Base-by-base conservation (phyloP, 2,329 filamentous ascomycete species). In the Claviceps lovelessii region DNA sequence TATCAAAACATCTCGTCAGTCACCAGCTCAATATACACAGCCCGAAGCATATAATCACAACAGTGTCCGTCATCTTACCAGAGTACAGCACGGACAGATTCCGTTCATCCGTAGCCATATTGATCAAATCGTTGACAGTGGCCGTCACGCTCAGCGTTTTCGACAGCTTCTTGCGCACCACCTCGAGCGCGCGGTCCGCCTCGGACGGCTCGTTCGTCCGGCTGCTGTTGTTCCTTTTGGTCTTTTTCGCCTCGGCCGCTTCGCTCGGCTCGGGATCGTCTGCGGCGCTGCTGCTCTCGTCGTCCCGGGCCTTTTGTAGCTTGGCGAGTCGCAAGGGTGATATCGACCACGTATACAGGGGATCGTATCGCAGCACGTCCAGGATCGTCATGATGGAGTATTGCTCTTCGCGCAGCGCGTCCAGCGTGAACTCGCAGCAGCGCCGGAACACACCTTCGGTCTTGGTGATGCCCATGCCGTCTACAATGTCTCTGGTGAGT, bases 321-420 rank as follows among this genome's bases (percentile, higher is more conserved):
- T 83, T 84, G 45, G 80, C 79, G 56, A 85, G 70, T 23, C 82
- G 76, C 39, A 84, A 73, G 0, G 82, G 82, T 11, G 88, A 93
- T 55, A 96, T 84, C 41, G 88, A 91, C 93, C 93, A 99, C 57
- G 84, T 93, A 68, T 97, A 95, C 58, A 99, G 73, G 1, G 93
- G 94, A 75, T 99, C 93, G 70, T 96, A 97, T n/a, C 94, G 86
- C 56, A 99, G 74, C 28, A 98, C 94, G 65, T 98, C 94, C 23
- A 99, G 81, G 53, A 98, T 90, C 0, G 93, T 97, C 90, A 96
- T 97, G 72, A 99, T 98, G 48, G 86, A 90, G 67, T 95, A 94
- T 13, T 88, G 88, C 67, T 98, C 93, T 63, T 95, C 87, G n/a
- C 93, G 84, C 41, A 99, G 75, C 1, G 94, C 90, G 58, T 96